phyloP scores from a whole-genome alignment of 2,329 filamentous ascomycete genomes.

The Sporothrix brasiliensis region DNA sequence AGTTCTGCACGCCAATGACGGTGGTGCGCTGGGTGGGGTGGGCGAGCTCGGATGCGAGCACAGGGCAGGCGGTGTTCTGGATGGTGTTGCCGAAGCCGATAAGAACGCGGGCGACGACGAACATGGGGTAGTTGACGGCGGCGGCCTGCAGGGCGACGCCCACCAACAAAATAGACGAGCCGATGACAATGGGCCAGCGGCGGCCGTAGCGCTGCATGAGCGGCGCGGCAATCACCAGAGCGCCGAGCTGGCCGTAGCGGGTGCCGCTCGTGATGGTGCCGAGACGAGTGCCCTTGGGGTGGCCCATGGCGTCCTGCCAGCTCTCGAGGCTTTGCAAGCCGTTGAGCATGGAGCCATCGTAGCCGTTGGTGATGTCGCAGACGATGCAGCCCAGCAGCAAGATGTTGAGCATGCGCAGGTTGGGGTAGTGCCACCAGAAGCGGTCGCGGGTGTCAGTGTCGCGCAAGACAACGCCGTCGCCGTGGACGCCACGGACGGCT shows the following conservation, averaged over 20 bases:
- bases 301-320: constrained; percentile 45
- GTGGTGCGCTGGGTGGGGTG: constrained; percentile 77
- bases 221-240: constrained; percentile 23
- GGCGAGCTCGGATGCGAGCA: constrained; percentile 60
- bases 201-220: constrained; percentile 65
- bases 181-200: constrained; percentile 70
- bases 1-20: constrained; percentile 76
- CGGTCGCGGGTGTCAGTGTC: constrained; percentile 35
- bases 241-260: constrained; percentile 34
- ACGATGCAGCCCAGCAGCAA: constrained; percentile 33
- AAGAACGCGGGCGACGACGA: constrained; percentile 71
- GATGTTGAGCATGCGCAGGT: constrained; percentile 30
- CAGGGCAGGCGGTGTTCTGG: constrained; percentile 42
- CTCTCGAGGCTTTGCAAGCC: constrained; percentile 43
- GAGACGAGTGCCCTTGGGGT: constrained; percentile 39
- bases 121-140: constrained; percentile 59
- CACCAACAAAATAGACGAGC: constrained; percentile 70
- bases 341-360: constrained; percentile 45
- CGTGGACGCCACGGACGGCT: constrained; percentile 28
- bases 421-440: constrained; percentile 35
- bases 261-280: constrained; percentile 41
- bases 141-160: constrained; percentile 75
- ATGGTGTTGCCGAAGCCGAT: constrained; percentile 64
- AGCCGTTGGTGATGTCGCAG: constrained; percentile 33
- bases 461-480: constrained; percentile 24